phyloP scores from a whole-genome alignment of 768 basidiomycete genomes.

The Termitomyces eurrhizus region DNA sequence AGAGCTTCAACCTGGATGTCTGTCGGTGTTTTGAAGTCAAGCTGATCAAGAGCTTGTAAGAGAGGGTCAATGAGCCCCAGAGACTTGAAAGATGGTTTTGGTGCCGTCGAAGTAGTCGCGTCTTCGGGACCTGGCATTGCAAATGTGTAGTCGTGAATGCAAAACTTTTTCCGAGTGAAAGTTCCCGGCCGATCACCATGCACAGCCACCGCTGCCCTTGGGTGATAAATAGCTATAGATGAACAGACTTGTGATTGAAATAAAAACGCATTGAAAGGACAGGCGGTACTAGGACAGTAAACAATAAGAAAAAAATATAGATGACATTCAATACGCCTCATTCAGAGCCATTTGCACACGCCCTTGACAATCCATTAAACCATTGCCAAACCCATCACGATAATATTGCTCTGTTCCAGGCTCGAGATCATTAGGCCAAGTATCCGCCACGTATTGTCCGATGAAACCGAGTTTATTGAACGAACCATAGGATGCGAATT shows the following conservation, averaged over 20 bases:
- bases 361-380: constrained; percentile 27
- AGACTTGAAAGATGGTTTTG: constrained; percentile 57
- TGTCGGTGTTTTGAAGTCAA: constrained; percentile 84
- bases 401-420: constrained; percentile 42
- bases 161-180: constrained; percentile 14
- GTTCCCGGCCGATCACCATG: constrained; percentile 14
- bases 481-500: constrained; percentile 44
- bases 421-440: constrained; percentile 30
- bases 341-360: background rate
- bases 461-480: constrained; percentile 54
- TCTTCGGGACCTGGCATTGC: constrained; percentile 69
- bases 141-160: constrained; percentile 1
- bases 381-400: constrained; percentile 41
- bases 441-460: constrained; percentile 56
- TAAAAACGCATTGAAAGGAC: background rate
- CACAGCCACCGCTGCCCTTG: constrained; percentile 20
- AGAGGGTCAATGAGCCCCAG: constrained; percentile 74
- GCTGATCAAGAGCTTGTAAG: constrained; percentile 75
- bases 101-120: constrained; percentile 35
- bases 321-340: background rate
- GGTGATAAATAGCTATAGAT: too few relatives aligned
- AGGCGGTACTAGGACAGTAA: background rate
- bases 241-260: background rate
- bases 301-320: background rate
- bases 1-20: constrained; percentile 85